Conservation (phyloP, 345 rosid genomes). For the Pistacia vera region DNA sequence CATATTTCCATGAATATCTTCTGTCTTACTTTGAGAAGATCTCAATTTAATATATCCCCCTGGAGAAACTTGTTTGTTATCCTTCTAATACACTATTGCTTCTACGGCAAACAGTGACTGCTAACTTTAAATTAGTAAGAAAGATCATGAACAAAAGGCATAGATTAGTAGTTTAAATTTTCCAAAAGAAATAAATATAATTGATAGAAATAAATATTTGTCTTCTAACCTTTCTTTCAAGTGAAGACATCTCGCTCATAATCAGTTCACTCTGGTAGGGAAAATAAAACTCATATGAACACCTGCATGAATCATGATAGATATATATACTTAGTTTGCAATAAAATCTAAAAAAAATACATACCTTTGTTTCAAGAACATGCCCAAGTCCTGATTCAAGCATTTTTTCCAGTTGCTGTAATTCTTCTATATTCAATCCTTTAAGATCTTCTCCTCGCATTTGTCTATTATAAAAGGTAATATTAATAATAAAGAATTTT, state of each 20-base stretch:
- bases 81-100: neutral
- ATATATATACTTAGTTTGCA: neutral
- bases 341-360: neutral
- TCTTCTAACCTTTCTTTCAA: slow-evolving; percentile 52
- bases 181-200: neutral
- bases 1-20: too few species aligned
- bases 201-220: neutral
- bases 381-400: slow-evolving; percentile 48
- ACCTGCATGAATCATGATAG: neutral
- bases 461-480: slow-evolving; percentile 30
- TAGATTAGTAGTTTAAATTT: too few species aligned
- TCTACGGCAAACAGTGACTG: neutral
- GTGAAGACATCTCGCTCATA: slow-evolving; percentile 46
- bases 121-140: too few species aligned
- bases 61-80: neutral
- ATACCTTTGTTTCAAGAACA: slow-evolving; percentile 41
- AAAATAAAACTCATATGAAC: neutral
- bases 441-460: slow-evolving; percentile 61
- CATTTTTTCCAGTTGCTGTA: slow-evolving; percentile 46
- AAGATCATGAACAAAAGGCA: neutral
- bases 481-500: neutral
- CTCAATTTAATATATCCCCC: neutral
- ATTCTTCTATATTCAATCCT: slow-evolving; percentile 48
- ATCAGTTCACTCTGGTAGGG: slow-evolving; percentile 43
- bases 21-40: too few species aligned